Percentiles rank a stretch among this genome's conserved stretches.
These are phyloP conservation scores for Delitschia confertaspora DNA, from an alignment of 495 filamentous ascomycete species.

Conservation along the genomic window DNA sequence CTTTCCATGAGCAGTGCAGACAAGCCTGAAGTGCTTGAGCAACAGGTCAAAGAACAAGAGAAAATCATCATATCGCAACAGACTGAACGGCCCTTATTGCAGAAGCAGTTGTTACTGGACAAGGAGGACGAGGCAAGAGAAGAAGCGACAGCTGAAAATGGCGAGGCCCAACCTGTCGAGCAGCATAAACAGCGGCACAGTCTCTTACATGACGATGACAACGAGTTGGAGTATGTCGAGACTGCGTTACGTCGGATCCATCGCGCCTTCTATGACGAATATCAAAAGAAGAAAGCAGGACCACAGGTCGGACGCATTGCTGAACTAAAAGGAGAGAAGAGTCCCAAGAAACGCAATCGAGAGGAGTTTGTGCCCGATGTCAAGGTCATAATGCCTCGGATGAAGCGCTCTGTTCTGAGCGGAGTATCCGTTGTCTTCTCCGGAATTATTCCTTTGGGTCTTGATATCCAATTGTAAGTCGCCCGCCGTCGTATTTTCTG, in stretches of 20 bases:
- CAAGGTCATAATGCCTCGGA: constrained; percentile 64
- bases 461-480: constrained; percentile 55
- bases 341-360: constrained; percentile 38
- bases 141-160: constrained; percentile 39
- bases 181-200: constrained; percentile 55
- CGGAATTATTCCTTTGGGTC: constrained; percentile 71
- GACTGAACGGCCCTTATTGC: constrained; percentile 73
- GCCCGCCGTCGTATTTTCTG: too few species aligned
- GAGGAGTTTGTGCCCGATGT: constrained; percentile 76
- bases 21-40: constrained; percentile 58
- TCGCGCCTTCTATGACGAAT: constrained; percentile 68
- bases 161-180: constrained; percentile 39
- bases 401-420: constrained; percentile 64
- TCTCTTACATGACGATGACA: constrained; percentile 75
- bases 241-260: constrained; percentile 67
- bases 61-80: constrained; percentile 81
- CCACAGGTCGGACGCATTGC: constrained; percentile 52
- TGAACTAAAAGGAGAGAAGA: constrained; percentile 48
- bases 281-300: constrained; percentile 47
- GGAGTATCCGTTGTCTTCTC: constrained; percentile 73
- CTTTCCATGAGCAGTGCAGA: constrained; percentile 68
- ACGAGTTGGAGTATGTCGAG: constrained; percentile 66
- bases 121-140: constrained; percentile 61
- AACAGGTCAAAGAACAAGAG: constrained; percentile 73
- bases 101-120: constrained; percentile 82